Evolutionary conservation across 306 rosid genomes (phyloP).

Genomic region (Abrus pulchellus): DNA sequence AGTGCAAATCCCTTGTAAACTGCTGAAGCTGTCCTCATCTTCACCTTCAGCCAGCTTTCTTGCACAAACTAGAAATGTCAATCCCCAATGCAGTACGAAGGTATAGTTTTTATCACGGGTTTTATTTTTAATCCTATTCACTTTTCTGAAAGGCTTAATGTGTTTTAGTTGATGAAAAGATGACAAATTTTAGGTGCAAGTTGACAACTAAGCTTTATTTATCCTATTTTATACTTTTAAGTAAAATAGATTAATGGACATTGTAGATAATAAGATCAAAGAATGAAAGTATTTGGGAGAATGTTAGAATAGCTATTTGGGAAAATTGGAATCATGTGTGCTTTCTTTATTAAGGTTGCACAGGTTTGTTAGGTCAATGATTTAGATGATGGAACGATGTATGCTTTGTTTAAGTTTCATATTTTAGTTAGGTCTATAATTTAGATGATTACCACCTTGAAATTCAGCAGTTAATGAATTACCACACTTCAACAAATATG

Average conservation of each 20-base stretch:
- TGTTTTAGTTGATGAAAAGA: not conserved
- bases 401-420: not conserved
- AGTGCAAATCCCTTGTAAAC: constrained; percentile 56
- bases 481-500: not conserved
- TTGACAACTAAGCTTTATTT: not conserved
- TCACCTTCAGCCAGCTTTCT: constrained; percentile 48
- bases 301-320: not conserved
- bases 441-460: not conserved
- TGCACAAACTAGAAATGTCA: constrained; percentile 45
- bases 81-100: constrained; percentile 49
- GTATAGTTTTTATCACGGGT: constrained; percentile 41
- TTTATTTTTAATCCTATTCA: not conserved
- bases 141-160: not conserved
- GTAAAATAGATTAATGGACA: not conserved
- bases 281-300: not conserved
- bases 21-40: constrained; percentile 55
- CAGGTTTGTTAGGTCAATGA: not conserved
- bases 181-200: not conserved
- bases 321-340: not conserved
- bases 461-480: not conserved
- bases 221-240: no score
- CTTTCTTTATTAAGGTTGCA: not conserved
- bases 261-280: not conserved
- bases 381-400: not conserved
- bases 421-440: not conserved